Percentiles rank a stretch among this genome's conserved stretches.
Evolutionary conservation across 345 rosid species (phyloP).

Genomic region (Salix exigua): DNA sequence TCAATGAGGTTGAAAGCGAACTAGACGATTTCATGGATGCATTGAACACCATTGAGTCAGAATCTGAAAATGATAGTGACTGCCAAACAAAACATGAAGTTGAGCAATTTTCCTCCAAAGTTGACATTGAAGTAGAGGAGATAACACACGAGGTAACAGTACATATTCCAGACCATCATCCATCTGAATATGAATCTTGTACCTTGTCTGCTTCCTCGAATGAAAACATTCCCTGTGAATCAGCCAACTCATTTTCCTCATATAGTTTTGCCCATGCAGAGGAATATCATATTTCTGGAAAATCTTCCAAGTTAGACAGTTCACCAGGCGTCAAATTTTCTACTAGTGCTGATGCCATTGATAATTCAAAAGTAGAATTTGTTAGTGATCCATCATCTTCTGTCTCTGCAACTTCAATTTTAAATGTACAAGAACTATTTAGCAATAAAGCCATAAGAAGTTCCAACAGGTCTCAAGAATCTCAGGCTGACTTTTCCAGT

Average conservation of each 20-base stretch:
- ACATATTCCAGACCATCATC: conserved; percentile 17
- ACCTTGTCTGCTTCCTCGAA: conserved; percentile 19
- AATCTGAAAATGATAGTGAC: conserved; percentile 56
- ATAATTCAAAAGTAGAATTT: conserved; percentile 20
- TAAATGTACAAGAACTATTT: conserved; percentile 18
- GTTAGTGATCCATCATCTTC: not conserved
- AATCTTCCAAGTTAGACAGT: conserved; percentile 36
- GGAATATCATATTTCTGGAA: conserved; percentile 25
- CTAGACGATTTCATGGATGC: conserved; percentile 76
- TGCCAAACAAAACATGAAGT: conserved; percentile 47
- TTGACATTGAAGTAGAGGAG: conserved; percentile 24
- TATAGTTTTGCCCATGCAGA: conserved; percentile 29
- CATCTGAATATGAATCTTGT: conserved; percentile 26
- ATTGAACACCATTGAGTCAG: conserved; percentile 74
- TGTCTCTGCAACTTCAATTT: conserved; percentile 7
- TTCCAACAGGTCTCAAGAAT: conserved; percentile 31
- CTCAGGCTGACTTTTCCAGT: conserved; percentile 33
- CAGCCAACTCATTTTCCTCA: conserved; percentile 28
- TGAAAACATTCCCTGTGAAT: conserved; percentile 17
- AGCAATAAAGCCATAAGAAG: conserved; percentile 13
- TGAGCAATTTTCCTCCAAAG: conserved; percentile 23
- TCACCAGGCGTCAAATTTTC: conserved; percentile 12
- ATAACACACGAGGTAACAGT: conserved; percentile 10
- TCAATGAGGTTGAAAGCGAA: conserved; percentile 69
- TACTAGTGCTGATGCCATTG: conserved; percentile 19